Evolutionary conservation across 129 eudicot genomes (phyloP), one percentile per base, ranked within the genome.

Genomic region (Flaveria brownii): DNA sequence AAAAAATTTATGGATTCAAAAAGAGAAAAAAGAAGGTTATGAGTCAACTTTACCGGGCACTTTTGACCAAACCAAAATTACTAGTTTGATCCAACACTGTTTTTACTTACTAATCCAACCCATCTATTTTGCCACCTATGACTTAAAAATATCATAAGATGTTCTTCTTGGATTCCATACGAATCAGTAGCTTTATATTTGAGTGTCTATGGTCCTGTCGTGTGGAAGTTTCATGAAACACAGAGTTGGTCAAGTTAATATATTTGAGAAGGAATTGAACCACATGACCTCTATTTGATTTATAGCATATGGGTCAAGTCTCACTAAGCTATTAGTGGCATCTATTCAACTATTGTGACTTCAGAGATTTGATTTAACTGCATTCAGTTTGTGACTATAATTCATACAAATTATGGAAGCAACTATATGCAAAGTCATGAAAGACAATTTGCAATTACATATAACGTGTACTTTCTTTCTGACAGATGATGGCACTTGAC

Each of bases 401-500:
- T 1, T 45, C 50, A 45, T 45, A 2, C 50, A 45, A 2, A 9
- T 9, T 2, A 45, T 45, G 50, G 14, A 45, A 45, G 50, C 11
- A 45, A 45, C 12, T 45, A 36, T 36, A 36, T 36, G 41, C 41
- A 36, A 36, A 5, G 41, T 36, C 5, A 5, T 36, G 41, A 5
- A 36, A 36, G 41, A 36, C 41, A 8, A 45, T 45, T 16, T 71
- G 82, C 68, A n/a, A 28, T 17, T 20, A 46, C 23, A 70, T 30
- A 60, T 74, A 28, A 43, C 23, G 16, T 74, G 36, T 54, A 51
- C 15, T 45, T 66, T 81, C 23, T 80, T 70, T 39, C 16, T 10
- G 7, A 15, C 60, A 87, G 92, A 79, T 75, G 61, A 87, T 90
- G 96, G 87, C 85, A 84, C 9, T 90, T 14, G 96, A 90, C 72